Conservation (phyloP, 805 yeast genomes). For the Cyberlindnera saturnus region DNA sequence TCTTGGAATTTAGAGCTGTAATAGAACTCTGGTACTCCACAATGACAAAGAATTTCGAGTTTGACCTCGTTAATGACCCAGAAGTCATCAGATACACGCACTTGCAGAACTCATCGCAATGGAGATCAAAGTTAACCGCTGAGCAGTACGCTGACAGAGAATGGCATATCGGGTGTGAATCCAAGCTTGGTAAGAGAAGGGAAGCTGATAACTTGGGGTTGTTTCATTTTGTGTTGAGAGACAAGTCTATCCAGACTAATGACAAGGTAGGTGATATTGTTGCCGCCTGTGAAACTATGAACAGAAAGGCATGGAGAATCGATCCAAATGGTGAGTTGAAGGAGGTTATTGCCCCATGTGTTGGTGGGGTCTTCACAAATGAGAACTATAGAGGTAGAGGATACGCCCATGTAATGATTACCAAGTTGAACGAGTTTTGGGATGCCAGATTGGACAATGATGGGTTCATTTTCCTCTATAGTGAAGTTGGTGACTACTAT, state of each 20-base stretch:
- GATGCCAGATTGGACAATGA: slow-evolving; percentile 28
- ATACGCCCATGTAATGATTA: slow-evolving; percentile 46
- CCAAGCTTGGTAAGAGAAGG: slow-evolving; percentile 23
- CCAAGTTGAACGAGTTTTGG: slow-evolving; percentile 27
- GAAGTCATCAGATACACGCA: slow-evolving; percentile 32
- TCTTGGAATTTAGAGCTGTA: neutral
- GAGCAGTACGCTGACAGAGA: slow-evolving; percentile 35
- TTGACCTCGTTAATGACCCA: slow-evolving; percentile 22
- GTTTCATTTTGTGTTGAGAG: slow-evolving; percentile 30
- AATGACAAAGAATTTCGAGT: slow-evolving; percentile 7
- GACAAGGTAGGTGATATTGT: slow-evolving; percentile 26
- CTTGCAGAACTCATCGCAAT: slow-evolving; percentile 25
- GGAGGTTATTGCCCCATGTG: slow-evolving; percentile 31
- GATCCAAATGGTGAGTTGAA: slow-evolving; percentile 23
- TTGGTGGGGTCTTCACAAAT: slow-evolving; percentile 59
- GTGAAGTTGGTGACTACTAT: slow-evolving; percentile 70
- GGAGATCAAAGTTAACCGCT: slow-evolving; percentile 28
- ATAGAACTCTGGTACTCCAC: neutral
- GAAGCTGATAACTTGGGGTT: slow-evolving; percentile 23
- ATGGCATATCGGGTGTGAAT: slow-evolving; percentile 22
- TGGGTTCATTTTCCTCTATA: slow-evolving; percentile 46
- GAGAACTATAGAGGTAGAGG: slow-evolving; percentile 45
- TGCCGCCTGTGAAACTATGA: slow-evolving; percentile 35
- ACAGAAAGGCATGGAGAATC: slow-evolving; percentile 29
- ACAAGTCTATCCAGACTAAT: slow-evolving; percentile 15